Percentiles rank a stretch among this genome's conserved stretches.
These are phyloP conservation scores for Fusarium torulosum DNA, from an alignment of 2,329 filamentous ascomycete genomes.

Conservation along the genomic window DNA sequence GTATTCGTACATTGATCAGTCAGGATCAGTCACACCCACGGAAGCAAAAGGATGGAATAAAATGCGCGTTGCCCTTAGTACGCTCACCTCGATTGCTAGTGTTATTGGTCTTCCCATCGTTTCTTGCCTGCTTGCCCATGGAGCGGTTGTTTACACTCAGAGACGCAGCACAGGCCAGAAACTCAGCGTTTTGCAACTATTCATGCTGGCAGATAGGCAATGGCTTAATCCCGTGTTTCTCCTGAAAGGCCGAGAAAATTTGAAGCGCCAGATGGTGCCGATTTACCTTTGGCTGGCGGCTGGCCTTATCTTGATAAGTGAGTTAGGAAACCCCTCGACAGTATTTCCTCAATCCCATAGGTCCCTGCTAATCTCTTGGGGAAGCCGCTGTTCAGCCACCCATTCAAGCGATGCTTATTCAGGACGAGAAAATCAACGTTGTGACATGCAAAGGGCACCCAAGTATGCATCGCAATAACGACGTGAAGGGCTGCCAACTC, in stretches of 20 bases:
- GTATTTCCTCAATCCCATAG: background rate
- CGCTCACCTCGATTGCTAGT: background rate
- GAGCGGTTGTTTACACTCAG: constrained; percentile 32
- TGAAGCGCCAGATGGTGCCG: background rate
- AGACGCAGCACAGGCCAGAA: constrained; percentile 6
- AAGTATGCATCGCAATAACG: no score
- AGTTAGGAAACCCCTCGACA: background rate
- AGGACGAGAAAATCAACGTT: constrained; percentile 10
- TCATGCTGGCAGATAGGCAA: constrained; percentile 26
- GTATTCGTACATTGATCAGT: constrained; percentile 22
- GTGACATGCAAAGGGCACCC: constrained; percentile 13
- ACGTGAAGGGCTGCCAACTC: no score
- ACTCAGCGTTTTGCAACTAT: constrained; percentile 18
- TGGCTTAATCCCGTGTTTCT: constrained; percentile 9
- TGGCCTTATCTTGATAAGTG: constrained; percentile 27
- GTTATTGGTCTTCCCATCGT: constrained; percentile 24
- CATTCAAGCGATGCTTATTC: constrained; percentile 9
- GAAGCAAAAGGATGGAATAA: background rate
- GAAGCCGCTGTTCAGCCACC: constrained; percentile 23
- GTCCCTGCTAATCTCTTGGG: background rate
- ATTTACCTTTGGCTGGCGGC: constrained; percentile 13
- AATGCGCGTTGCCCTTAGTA: background rate
- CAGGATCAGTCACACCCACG: background rate
- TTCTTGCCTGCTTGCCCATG: constrained; percentile 29
- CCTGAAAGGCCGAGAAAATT: background rate